These are phyloP conservation scores for Starmerella apicola DNA, from an alignment of 805 yeast species.

Conservation along the genomic window DNA sequence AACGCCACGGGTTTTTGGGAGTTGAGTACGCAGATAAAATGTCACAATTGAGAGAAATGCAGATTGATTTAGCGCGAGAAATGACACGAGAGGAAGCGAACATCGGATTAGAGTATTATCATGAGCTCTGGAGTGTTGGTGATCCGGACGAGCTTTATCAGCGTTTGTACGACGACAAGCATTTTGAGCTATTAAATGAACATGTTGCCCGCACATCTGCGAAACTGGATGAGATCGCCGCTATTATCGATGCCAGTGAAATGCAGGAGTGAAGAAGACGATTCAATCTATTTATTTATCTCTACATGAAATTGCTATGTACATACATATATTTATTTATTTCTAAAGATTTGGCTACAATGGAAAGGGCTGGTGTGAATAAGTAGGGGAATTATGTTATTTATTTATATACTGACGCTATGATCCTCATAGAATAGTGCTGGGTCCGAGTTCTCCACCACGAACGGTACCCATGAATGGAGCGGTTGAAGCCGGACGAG, in stretches of 20 bases:
- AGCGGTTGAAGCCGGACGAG: conserved; percentile 23
- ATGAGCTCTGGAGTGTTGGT: conserved; percentile 23
- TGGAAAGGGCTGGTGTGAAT: no score
- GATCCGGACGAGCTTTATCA: conserved; percentile 25
- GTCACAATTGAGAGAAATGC: conserved; percentile 43
- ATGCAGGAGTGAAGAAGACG: background rate
- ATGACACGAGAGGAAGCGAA: conserved; percentile 28
- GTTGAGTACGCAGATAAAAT: conserved; percentile 39
- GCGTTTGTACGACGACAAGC: conserved; percentile 36
- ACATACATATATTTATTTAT: no score
- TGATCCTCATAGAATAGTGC: conserved; percentile 17
- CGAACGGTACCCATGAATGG: conserved; percentile 15
- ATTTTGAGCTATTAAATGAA: conserved; percentile 40
- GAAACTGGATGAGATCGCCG: conserved; percentile 42
- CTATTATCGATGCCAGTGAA: conserved; percentile 26
- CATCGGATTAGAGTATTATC: conserved; percentile 25
- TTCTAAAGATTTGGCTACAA: no score
- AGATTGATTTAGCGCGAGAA: conserved; percentile 35
- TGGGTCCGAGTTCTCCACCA: conserved; percentile 10
- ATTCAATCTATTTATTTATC: background rate
- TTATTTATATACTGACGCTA: no score
- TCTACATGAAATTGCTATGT: no score
- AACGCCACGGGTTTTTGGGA: conserved; percentile 30
- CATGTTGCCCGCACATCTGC: conserved; percentile 39
- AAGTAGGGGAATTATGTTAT: no score